Base-by-base conservation (phyloP, 768 basidiomycete genomes). In the Podaxis sp. region DNA sequence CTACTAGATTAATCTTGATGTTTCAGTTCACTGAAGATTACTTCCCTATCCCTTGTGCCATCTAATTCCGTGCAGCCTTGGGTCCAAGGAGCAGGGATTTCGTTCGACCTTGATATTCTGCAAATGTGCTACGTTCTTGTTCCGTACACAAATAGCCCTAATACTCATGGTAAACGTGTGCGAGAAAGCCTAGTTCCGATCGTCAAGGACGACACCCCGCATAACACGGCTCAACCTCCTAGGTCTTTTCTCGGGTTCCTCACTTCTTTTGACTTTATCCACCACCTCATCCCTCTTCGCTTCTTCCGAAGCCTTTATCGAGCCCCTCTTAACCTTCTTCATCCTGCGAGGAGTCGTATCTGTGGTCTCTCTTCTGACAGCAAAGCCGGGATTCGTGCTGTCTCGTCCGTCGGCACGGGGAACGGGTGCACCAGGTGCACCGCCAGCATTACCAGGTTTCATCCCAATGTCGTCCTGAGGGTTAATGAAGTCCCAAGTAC, bases 91-190 rank as follows among this genome's bases (percentile, higher is more conserved):
- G 33, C 10, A 33, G 2, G 2, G 6, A 2, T 33, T 33, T 33
- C n/a, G n/a, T n/a, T n/a, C n/a, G n/a, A n/a, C n/a, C n/a, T 33
- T 33, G 8, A 33, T 15, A 50, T 28, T 50, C 2, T 20, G 24
- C 22, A 50, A 26, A 24, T 15, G 24, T 15, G 22, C 49, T 22
- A 50, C 44, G 10, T 46, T 20, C 10, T 8, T 20, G 15, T 46
- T 46, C 15, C 44, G 15, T 28, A 22, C 15, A 13, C 41, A 13
- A 2, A 71, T 78, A 41, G 20, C 15, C 10, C 24, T 13, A 12
- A 11, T 28, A 37, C 17, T 6, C 38, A 26, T 26, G 13, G 12
- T 3, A 51, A 24, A 36, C 24, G 15, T 44, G 28, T 10, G 20
- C 20, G 26, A 48, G 5, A 50, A 26, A 28, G 22, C 20, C 56